Percentiles rank a stretch among this genome's conserved stretches.
These are phyloP conservation scores for Mortierella claussenii DNA, from an alignment of 192 early-diverging fungal genomes.

Conservation along the genomic window DNA sequence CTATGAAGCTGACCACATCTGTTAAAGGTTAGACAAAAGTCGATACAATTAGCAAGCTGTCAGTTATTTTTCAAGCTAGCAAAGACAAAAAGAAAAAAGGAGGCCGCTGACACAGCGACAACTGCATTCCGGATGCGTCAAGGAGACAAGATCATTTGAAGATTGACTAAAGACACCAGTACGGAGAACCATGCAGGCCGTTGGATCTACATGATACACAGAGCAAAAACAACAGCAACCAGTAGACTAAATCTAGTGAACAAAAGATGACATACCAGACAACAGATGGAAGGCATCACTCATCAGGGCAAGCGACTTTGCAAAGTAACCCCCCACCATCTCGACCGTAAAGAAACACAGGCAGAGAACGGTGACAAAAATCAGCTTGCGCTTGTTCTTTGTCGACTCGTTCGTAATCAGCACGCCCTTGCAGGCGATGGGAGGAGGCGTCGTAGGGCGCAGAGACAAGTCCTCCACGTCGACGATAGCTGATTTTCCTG, in stretches of 20 bases:
- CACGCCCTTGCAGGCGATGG: conserved; percentile 46
- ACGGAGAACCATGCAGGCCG: background rate
- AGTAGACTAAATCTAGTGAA: too few species aligned
- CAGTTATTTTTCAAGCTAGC: too few species aligned
- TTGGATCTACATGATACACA: background rate
- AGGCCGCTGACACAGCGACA: background rate
- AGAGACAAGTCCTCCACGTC: conserved; percentile 2
- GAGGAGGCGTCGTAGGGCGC: conserved; percentile 27
- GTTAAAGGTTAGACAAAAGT: background rate
- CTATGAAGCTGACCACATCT: conserved; percentile 79
- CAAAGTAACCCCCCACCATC: conserved; percentile 69
- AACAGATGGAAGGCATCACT: conserved; percentile 82
- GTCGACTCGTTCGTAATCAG: conserved; percentile 50
- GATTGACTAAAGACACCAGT: background rate
- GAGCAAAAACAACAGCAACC: too few species aligned
- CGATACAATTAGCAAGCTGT: background rate
- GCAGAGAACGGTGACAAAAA: conserved; percentile 49
- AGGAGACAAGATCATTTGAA: background rate
- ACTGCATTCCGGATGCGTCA: too few species aligned
- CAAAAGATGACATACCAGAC: conserved; percentile 55
- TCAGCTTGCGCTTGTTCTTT: conserved; percentile 51
- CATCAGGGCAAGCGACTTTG: conserved; percentile 75
- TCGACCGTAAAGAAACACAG: conserved; percentile 71
- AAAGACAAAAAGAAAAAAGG: conserved; percentile 3
- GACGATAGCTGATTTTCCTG: background rate